Conservation (phyloP, 768 basidiomycete genomes). For the Krasilnikovozyma curviuscula region DNA sequence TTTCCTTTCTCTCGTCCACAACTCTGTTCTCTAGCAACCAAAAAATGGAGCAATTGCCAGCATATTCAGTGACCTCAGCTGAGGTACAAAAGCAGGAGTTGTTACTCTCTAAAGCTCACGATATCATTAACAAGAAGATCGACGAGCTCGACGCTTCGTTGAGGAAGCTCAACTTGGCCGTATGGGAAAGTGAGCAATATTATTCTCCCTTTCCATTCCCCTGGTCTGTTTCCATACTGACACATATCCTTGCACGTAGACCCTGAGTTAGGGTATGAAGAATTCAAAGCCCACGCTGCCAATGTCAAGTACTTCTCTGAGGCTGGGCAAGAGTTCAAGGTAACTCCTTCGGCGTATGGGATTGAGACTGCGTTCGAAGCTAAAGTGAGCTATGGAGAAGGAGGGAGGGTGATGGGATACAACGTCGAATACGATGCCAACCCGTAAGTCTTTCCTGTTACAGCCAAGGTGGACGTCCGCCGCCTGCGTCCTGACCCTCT, state of each 20-base stretch:
- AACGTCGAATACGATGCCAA: slow-evolving; percentile 5
- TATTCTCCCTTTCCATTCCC: background rate
- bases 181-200: background rate
- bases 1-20: too few relatives aligned
- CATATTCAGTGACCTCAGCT: too few relatives aligned
- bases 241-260: background rate
- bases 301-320: background rate
- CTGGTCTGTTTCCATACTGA: background rate
- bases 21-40: too few relatives aligned
- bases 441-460: too few relatives aligned
- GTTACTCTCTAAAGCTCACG: background rate
- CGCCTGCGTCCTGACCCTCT: too few relatives aligned
- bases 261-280: slow-evolving; percentile 2
- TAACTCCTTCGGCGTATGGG: background rate
- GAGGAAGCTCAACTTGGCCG: background rate
- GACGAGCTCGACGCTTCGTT: background rate
- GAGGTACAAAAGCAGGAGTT: background rate
- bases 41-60: too few relatives aligned
- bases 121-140: background rate
- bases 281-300: background rate
- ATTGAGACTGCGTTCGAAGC: slow-evolving; percentile 3
- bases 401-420: slow-evolving; percentile 7
- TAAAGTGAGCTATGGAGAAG: background rate
- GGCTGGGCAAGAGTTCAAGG: background rate
- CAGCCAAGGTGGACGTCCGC: too few relatives aligned